Evolutionary conservation across 108 stramenopile genomes (phyloP), one percentile per base, ranked within the genome.

Genomic region (Cyclotella choctawhatcheeana): DNA sequence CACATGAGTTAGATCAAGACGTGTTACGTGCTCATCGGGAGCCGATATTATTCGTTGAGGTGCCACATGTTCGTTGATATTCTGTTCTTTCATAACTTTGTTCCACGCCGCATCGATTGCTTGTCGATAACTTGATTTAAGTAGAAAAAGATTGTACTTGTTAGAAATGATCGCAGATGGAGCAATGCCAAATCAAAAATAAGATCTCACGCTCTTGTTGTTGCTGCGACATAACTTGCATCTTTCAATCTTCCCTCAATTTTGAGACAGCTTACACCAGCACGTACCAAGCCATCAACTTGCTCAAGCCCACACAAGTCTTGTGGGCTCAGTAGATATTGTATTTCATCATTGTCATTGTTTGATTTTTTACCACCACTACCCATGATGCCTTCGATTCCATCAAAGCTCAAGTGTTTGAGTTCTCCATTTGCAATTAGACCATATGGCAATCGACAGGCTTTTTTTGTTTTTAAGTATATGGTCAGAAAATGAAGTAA

Each of bases 221-320:
- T 88, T 2, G 88, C 87, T 18, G 91, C 88, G 0, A 92, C 91
- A 62, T 92, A 89, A 5, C 79, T 67, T 31, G 80, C 84, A 84
- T 88, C 91, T 64, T 92, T 92, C 26, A 92, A 61, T 25, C 91
- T 60, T n/a, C 91, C 91, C 63, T 92, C 91, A 65, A 92, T 92
- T 67, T 92, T 92, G 5, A 92, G 50, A 66, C 91, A 92, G 2
- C 79, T 64, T 18, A 92, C 91, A n/a, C 87, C 85, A 7, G 87
- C 78, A n/a, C 73, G 53, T 10, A 88, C 70, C 59, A 92, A 71
- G 14, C 60, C 71, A 14, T 84, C 79, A 14, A 89, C 88, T 33
- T 87, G 87, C 27, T 92, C 86, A 12, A 92, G 60, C 35, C 88
- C 91, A 67, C 86, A 88, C 65, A 92, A 84, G 58, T 92, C 91